A percentile compares a stretch with the other conserved stretches of the same genome.
Conservation (phyloP, 192 early-diverging fungal genomes). For the Mortierella claussenii region DNA sequence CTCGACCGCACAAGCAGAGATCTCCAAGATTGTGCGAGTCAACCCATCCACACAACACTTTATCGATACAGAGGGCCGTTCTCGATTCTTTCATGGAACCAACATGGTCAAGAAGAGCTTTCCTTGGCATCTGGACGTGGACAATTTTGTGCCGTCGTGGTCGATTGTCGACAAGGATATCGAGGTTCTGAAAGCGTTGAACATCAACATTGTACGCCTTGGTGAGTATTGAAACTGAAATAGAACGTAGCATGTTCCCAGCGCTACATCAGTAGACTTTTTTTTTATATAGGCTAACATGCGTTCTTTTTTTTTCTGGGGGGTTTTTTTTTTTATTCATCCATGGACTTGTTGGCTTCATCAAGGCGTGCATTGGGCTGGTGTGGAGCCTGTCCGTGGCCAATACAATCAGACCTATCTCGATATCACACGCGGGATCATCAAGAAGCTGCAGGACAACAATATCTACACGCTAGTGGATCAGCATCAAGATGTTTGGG, state of each 20-base stretch:
- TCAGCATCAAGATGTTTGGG: slow-evolving; percentile 70
- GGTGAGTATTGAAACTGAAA: slow-evolving; percentile 5
- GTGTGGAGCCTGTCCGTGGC: slow-evolving; percentile 68
- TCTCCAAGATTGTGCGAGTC: slow-evolving; percentile 58
- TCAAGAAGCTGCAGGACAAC: slow-evolving; percentile 58
- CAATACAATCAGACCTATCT: slow-evolving; percentile 68
- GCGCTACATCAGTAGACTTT: too few relatives aligned
- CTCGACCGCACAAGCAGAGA: slow-evolving; percentile 11
- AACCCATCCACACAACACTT: slow-evolving; percentile 53
- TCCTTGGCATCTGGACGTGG: slow-evolving; percentile 58
- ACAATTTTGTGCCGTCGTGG: slow-evolving; percentile 54
- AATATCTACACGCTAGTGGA: slow-evolving; percentile 73
- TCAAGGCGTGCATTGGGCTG: slow-evolving; percentile 67
- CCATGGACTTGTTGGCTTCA: too few relatives aligned
- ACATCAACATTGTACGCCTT: slow-evolving; percentile 52
- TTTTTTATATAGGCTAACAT: neutral
- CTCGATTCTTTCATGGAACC: slow-evolving; percentile 66
- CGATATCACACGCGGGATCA: slow-evolving; percentile 59
- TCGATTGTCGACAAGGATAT: slow-evolving; percentile 61
- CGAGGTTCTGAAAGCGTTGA: slow-evolving; percentile 39
- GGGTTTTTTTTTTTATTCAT: too few relatives aligned
- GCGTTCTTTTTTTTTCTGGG: neutral
- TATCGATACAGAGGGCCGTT: slow-evolving; percentile 60
- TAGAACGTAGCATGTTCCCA: neutral
- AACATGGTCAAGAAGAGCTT: slow-evolving; percentile 68